Evolutionary conservation across 2,329 filamentous ascomycete species (phyloP), one percentile per base, ranked within the genome.

Genomic region (Hypoxylon sp.): DNA sequence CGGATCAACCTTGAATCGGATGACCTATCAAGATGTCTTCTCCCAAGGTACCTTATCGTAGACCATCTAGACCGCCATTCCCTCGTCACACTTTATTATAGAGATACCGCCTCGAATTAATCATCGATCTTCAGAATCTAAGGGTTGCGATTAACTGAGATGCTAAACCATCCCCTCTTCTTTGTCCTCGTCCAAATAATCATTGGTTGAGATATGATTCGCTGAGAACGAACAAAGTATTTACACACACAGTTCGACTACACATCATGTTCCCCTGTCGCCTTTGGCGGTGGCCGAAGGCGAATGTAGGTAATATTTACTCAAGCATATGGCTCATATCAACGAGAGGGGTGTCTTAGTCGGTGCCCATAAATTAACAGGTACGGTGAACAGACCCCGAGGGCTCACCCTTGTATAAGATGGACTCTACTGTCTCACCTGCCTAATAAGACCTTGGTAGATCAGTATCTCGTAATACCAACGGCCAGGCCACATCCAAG

Each of bases 11-110:
- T 17, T 46, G 25, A 2, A 45, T 56, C 23, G 45, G 7, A 28
- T 32, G 43, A 43, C 38, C 11, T 56, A 56, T 56, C 52, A 28
- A 56, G 51, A 41, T 56, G 25, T 43, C 17, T 23, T 30, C 41
- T 30, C 46, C 14, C 14, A 28, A 21, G 17, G 45, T 46, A 4
- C 30, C 52, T 56, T 56, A 56, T 56, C 52, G 21, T 38, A 19
- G 38, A n/a, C 2, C 28, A 56, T 17, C 38, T 13, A 56, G 52
- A 56, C 52, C 38, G 52, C 38, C 52, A 56, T 46, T 56, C 38
- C 32, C 52, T 23, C 30, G 25, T 34, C 52, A 13, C 41, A 23
- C 5, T 56, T 46, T 11, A 23, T 3, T 14, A 3, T 45, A 56
- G 23, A 6, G 25, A 56, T 43, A 46, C 38, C 21, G 52, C 36